These are phyloP conservation scores for Linnemannia elongata DNA, from an alignment of 192 early-diverging fungal genomes.

Conservation along the genomic window DNA sequence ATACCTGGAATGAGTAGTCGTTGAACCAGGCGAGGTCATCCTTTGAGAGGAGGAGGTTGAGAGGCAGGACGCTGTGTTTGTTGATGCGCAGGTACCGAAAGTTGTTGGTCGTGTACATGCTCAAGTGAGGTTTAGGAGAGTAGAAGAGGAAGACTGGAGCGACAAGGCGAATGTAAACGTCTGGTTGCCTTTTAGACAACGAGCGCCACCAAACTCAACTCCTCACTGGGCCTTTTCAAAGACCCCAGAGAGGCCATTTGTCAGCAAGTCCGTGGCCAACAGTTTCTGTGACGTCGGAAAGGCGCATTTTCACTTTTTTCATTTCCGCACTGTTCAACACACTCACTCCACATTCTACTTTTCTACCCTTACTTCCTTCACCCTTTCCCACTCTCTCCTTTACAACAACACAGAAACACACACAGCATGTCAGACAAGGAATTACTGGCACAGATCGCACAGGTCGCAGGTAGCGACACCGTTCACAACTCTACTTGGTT, in stretches of 20 bases:
- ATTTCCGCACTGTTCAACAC: not conserved
- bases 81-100: conserved; percentile 46
- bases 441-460: conserved; percentile 48
- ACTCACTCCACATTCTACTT: not conserved
- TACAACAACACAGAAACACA: not conserved
- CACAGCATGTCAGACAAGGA: conserved; percentile 48
- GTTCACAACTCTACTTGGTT: not conserved
- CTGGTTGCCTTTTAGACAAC: not conserved
- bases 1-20: conserved; percentile 48
- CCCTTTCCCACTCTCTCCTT: not conserved
- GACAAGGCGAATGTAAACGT: not conserved
- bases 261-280: not conserved
- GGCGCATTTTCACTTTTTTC: not conserved
- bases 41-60: conserved; percentile 45
- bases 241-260: no score
- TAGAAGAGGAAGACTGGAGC: not conserved
- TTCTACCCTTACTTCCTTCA: not conserved
- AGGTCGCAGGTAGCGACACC: conserved; percentile 33
- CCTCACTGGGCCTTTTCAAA: not conserved
- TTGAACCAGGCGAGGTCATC: conserved; percentile 53
- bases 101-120: conserved; percentile 43
- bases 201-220: conserved; percentile 44
- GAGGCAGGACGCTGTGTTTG: conserved; percentile 34
- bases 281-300: no score
- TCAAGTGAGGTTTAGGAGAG: not conserved